Evolutionary conservation across 805 yeast species (phyloP).

Genomic region (Candida montana): DNA sequence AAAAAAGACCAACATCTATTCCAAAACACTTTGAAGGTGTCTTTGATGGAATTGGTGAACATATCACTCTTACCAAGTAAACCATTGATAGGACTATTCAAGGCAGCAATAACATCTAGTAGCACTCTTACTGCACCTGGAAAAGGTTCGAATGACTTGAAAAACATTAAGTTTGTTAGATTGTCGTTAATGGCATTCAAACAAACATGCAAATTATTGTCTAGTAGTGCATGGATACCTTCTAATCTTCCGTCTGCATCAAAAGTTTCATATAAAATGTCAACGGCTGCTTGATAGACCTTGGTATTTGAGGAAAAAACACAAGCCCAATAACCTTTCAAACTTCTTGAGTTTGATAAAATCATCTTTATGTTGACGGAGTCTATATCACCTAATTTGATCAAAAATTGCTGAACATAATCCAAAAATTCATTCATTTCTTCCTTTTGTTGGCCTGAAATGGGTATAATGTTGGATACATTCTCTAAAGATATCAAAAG

Average conservation of each 20-base stretch:
- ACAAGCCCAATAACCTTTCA: conserved; percentile 70
- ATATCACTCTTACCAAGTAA: conserved; percentile 31
- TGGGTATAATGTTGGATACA: conserved; percentile 26
- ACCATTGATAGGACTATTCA: conserved; percentile 66
- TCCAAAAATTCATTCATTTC: conserved; percentile 26
- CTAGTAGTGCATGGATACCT: conserved; percentile 55
- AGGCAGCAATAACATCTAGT: conserved; percentile 63
- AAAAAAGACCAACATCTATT: conserved; percentile 64
- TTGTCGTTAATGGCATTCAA: conserved; percentile 45
- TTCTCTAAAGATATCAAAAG: conserved; percentile 22
- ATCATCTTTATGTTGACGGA: conserved; percentile 32
- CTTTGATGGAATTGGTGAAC: conserved; percentile 22
- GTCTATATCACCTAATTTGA: conserved; percentile 36
- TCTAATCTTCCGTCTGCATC: conserved; percentile 79
- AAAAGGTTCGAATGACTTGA: conserved; percentile 61
- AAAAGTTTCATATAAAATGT: conserved; percentile 67
- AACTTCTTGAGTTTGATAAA: conserved; percentile 37
- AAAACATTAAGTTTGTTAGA: conserved; percentile 37
- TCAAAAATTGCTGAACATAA: conserved; percentile 30
- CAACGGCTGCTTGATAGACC: conserved; percentile 64
- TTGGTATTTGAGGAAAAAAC: conserved; percentile 55
- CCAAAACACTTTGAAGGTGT: conserved; percentile 53
- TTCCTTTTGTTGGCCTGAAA: conserved; percentile 22
- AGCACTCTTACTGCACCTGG: conserved; percentile 69
- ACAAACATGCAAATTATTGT: conserved; percentile 37